Evolutionary conservation across 495 filamentous ascomycete genomes (phyloP).

Genomic region (Hypomontagnella submonticulosa): DNA sequence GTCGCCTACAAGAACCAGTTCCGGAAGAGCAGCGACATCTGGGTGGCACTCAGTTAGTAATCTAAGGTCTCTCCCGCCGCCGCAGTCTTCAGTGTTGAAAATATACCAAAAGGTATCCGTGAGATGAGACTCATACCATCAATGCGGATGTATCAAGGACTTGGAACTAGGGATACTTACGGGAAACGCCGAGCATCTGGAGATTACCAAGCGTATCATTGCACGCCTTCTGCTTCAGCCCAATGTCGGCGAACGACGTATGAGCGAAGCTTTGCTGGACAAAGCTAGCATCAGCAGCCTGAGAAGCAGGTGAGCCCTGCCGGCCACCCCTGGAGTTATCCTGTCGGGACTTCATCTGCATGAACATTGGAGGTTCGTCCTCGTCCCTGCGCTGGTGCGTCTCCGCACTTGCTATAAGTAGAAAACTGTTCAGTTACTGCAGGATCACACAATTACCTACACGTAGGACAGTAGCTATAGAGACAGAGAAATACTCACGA

Average conservation of each 20-base stretch:
- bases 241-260: constrained; percentile 56
- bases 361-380: constrained; percentile 41
- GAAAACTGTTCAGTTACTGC: constrained; percentile 6
- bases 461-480: background rate
- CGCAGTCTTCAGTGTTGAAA: background rate
- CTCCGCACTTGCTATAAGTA: constrained; percentile 39
- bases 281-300: constrained; percentile 45
- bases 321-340: constrained; percentile 17
- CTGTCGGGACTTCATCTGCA: constrained; percentile 38
- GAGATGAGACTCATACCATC: no score
- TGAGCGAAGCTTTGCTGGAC: constrained; percentile 46
- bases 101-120: no score
- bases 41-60: constrained; percentile 6
- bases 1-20: constrained; percentile 82
- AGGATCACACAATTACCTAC: background rate
- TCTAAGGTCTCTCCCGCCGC: background rate
- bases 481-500: constrained; percentile 34
- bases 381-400: constrained; percentile 41
- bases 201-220: constrained; percentile 61
- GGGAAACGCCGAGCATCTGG: constrained; percentile 59
- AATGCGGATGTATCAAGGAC: no score
- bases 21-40: constrained; percentile 71
- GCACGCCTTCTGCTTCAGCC: constrained; percentile 56
- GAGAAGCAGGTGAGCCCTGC: constrained; percentile 37
- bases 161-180: constrained; percentile 12